Evolutionary conservation across 1,284 basidiomycete genomes (phyloP).

Genomic region (Boletus hoseneyae): DNA sequence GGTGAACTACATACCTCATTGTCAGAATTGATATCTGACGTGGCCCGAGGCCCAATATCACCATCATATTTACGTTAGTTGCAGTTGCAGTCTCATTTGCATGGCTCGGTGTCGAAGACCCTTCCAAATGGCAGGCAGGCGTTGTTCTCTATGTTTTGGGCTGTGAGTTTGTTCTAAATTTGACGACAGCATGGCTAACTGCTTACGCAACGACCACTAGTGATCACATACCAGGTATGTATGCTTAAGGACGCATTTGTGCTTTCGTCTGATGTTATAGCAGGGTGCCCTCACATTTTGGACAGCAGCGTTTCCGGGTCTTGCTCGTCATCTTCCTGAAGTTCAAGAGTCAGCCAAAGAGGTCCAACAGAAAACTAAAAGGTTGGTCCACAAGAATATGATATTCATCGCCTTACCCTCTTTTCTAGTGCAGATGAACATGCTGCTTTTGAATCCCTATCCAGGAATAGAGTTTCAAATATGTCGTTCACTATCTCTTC

Average conservation of each 20-base stretch:
- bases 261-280: not conserved
- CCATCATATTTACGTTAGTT: slow-evolving; percentile 70
- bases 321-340: slow-evolving; percentile 70
- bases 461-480: slow-evolving; percentile 77
- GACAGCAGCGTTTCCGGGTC: slow-evolving; percentile 81
- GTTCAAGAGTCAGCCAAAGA: slow-evolving; percentile 50
- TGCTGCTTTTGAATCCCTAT: slow-evolving; percentile 59
- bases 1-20: slow-evolving; percentile 35
- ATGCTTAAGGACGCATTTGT: not conserved
- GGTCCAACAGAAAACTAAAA: slow-evolving; percentile 42
- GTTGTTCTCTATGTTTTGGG: slow-evolving; percentile 76
- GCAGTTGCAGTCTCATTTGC: slow-evolving; percentile 70
- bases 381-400: slow-evolving; percentile 33
- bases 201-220: slow-evolving; percentile 32
- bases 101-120: slow-evolving; percentile 69
- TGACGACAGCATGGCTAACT: not conserved
- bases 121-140: slow-evolving; percentile 66
- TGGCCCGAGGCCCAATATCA: slow-evolving; percentile 62
- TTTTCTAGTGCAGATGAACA: slow-evolving; percentile 52
- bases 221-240: slow-evolving; percentile 72
- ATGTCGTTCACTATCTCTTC: slow-evolving; percentile 75
- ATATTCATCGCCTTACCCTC: slow-evolving; percentile 3
- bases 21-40: slow-evolving; percentile 9
- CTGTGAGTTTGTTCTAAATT: slow-evolving; percentile 41
- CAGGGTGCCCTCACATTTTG: slow-evolving; percentile 76